Conservation (phyloP, 768 basidiomycete species). For the Sutorius australiensis region DNA sequence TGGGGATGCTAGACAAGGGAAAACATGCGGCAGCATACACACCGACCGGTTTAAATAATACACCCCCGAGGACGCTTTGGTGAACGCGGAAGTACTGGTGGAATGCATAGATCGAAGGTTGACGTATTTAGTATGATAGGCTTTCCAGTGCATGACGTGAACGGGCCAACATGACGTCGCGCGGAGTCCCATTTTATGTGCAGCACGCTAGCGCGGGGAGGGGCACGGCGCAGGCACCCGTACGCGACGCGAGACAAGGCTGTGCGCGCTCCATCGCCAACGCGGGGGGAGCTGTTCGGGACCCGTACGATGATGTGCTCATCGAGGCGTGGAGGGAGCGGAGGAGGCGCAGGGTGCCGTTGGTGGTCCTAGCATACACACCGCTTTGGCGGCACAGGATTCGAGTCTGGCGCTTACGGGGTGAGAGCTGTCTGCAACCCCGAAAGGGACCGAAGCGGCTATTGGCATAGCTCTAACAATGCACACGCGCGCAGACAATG, state of each 20-base stretch:
- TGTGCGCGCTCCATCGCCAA: slow-evolving; percentile 21
- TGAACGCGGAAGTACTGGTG: slow-evolving; percentile 15
- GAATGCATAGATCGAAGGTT: slow-evolving; percentile 16
- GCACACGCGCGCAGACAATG: neutral
- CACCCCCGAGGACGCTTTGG: slow-evolving; percentile 17
- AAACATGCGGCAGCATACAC: slow-evolving; percentile 4
- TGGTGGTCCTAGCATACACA: slow-evolving; percentile 14
- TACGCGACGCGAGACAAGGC: slow-evolving; percentile 11
- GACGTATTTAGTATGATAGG: slow-evolving; percentile 17
- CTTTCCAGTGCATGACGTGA: slow-evolving; percentile 31
- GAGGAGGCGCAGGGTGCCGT: slow-evolving; percentile 19
- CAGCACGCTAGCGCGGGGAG: neutral
- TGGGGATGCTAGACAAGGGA: slow-evolving; percentile 2
- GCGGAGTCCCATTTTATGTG: slow-evolving; percentile 11
- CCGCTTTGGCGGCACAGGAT: slow-evolving; percentile 26
- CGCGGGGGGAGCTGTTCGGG: neutral
- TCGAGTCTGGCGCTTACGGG: neutral
- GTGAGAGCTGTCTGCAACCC: neutral
- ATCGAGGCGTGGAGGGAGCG: neutral
- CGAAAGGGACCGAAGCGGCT: neutral
- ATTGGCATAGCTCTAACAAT: slow-evolving; percentile 1
- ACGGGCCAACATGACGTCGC: neutral
- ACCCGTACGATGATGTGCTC: neutral
- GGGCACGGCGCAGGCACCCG: slow-evolving; percentile 10
- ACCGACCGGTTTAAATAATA: slow-evolving; percentile 23